Percentiles rank a stretch among this genome's conserved stretches.
phyloP scores from a whole-genome alignment of 2,329 filamentous ascomycete genomes.

The Didymella keratinophila region DNA sequence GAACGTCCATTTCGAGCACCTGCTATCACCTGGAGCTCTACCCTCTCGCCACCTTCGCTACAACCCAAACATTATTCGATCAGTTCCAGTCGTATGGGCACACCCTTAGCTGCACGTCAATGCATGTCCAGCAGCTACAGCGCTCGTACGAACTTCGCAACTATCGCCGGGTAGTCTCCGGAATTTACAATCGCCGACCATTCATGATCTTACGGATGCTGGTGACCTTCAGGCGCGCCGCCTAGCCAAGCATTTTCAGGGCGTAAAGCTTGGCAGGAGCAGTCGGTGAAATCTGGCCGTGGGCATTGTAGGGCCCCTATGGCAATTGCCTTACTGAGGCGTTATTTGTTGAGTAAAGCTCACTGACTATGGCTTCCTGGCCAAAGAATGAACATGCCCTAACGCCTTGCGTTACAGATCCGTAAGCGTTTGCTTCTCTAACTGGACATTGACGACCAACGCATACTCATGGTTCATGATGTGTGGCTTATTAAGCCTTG shows the following conservation, averaged over 20 bases:
- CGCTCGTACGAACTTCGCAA: background rate
- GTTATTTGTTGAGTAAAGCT: background rate
- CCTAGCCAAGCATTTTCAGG: background rate
- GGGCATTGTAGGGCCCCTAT: background rate
- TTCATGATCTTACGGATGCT: background rate
- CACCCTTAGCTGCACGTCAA: constrained; percentile 1
- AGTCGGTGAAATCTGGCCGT: background rate
- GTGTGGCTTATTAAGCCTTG: background rate
- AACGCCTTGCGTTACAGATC: background rate
- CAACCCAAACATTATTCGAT: background rate
- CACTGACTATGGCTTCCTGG: too few species aligned
- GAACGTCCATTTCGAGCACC: background rate
- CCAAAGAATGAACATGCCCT: background rate
- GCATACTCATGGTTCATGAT: background rate
- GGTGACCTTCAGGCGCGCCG: background rate
- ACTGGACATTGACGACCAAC: background rate
- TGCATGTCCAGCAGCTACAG: constrained; percentile 5
- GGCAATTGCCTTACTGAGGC: background rate
- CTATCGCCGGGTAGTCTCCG: background rate
- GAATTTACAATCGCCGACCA: background rate
- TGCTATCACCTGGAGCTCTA: background rate
- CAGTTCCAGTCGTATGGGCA: constrained; percentile 10
- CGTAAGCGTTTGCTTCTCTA: background rate
- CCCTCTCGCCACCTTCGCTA: constrained; percentile 1
- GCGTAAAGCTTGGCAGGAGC: background rate